A percentile compares a stretch with the other conserved stretches of the same genome.
Evolutionary conservation across 2,329 filamentous ascomycete species (phyloP).

Genomic region (Colletotrichum sp.): DNA sequence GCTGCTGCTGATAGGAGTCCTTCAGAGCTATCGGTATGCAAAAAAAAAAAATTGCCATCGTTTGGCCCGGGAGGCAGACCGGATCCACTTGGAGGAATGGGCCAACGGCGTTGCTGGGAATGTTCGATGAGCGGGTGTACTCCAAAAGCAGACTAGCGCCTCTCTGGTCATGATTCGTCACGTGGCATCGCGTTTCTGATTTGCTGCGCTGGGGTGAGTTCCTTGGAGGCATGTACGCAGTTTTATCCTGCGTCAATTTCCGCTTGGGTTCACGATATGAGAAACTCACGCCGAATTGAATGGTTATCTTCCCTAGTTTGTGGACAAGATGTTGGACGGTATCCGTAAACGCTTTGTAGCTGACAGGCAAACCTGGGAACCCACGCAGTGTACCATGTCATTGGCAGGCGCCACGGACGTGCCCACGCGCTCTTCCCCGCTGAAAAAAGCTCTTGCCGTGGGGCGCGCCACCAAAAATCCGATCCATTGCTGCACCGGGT

Average conservation of each 20-base stretch:
- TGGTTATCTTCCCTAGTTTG: neutral
- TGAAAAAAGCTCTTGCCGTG: neutral
- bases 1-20: neutral
- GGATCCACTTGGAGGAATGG: neutral
- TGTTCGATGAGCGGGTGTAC: neutral
- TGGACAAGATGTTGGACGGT: neutral
- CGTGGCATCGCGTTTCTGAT: neutral
- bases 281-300: neutral
- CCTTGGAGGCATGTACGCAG: neutral
- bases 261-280: neutral
- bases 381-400: neutral
- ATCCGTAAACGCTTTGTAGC: neutral
- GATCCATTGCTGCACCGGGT: neutral
- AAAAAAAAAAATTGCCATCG: conserved; percentile 6
- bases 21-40: neutral
- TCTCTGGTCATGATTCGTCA: neutral
- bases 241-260: neutral
- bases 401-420: neutral
- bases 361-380: neutral
- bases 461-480: neutral
- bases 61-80: neutral
- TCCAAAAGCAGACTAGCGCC: neutral
- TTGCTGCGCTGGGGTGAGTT: neutral
- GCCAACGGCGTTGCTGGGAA: neutral
- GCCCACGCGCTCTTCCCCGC: neutral